These are phyloP conservation scores for Skeletonema marinoi DNA, from an alignment of 108 stramenopile genomes.

Conservation along the genomic window DNA sequence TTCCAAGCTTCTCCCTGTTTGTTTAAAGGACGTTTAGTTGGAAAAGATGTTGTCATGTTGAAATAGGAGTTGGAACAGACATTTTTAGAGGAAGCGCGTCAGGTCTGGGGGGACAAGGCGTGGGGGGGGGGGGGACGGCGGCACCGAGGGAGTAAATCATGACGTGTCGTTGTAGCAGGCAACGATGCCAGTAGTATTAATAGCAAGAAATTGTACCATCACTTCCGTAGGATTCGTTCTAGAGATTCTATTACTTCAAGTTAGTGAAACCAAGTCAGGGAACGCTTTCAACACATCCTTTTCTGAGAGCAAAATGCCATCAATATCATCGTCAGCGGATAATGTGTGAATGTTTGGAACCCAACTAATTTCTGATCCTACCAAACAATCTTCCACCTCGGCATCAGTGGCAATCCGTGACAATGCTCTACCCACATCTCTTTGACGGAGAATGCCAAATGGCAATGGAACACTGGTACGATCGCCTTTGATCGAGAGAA, in stretches of 20 bases:
- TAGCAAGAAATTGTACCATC: not conserved
- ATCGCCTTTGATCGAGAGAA: constrained; percentile 48
- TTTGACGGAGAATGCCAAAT: constrained; percentile 20
- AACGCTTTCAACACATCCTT: constrained; percentile 24
- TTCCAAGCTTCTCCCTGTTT: no score
- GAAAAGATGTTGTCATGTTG: no score
- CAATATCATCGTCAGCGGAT: not conserved
- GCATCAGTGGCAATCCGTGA: constrained; percentile 73
- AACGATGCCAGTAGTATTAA: constrained; percentile 1
- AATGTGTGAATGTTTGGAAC: constrained; percentile 41
- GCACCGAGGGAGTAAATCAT: no score
- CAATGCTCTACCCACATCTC: constrained; percentile 66
- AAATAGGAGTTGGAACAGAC: no score
- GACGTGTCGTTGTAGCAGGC: not conserved
- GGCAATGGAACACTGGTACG: constrained; percentile 30
- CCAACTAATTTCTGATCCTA: constrained; percentile 77
- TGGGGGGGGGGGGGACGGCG: no score
- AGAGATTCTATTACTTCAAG: constrained; percentile 5
- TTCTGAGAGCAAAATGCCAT: constrained; percentile 9
- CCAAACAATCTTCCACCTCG: constrained; percentile 72
- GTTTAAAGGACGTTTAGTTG: no score
- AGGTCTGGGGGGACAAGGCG: no score
- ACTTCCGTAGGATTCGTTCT: not conserved
- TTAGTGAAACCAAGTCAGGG: constrained; percentile 26
- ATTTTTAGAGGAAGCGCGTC: no score